Conservation (phyloP, 192 early-diverging fungal species). For the Linnemannia schmuckeri region DNA sequence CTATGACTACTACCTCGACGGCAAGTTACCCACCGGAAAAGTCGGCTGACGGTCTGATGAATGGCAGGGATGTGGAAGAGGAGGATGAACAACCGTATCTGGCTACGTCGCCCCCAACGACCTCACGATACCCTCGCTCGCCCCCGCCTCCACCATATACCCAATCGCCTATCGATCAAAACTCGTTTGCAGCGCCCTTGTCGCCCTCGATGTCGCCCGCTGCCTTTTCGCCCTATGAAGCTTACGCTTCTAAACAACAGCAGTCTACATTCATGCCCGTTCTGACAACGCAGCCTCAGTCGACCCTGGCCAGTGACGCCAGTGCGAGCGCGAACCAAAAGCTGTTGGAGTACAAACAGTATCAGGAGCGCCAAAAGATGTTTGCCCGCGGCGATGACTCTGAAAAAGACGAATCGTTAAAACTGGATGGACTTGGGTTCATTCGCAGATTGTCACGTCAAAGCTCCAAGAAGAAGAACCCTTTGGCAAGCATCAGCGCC, state of each 20-base stretch:
- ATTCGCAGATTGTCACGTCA: constrained; percentile 25
- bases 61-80: background rate
- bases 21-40: constrained; percentile 39
- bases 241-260: background rate
- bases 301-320: background rate
- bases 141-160: constrained; percentile 51
- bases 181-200: background rate
- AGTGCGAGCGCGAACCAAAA: background rate
- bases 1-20: background rate
- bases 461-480: constrained; percentile 21
- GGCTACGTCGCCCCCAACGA: constrained; percentile 10
- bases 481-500: constrained; percentile 26
- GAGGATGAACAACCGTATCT: constrained; percentile 33
- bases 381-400: constrained; percentile 15
- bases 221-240: constrained; percentile 8
- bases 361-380: constrained; percentile 42
- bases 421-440: constrained; percentile 26
- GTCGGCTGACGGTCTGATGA: background rate
- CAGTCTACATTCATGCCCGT: background rate
- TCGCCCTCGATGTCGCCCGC: background rate
- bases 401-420: background rate
- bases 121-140: constrained; percentile 21
- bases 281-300: background rate
- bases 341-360: constrained; percentile 30
- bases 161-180: constrained; percentile 6